Base-by-base conservation (phyloP, 2,329 filamentous ascomycete genomes). In the Chaetomium globosum region DNA sequence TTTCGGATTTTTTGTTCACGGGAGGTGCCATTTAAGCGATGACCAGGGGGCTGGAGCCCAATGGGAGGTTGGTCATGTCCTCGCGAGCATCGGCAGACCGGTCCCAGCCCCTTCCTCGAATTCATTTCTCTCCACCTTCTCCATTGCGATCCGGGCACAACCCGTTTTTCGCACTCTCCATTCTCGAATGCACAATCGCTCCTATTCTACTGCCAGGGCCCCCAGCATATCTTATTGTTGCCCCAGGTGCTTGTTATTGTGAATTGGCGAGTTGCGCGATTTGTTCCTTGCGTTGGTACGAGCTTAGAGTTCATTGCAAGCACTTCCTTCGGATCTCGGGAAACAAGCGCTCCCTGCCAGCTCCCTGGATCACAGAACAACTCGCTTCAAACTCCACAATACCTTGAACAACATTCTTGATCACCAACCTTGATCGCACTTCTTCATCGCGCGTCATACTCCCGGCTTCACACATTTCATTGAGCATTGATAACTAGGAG, bases 41-140 rank as follows among this genome's bases (percentile, higher is more conserved):
- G 58, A 60, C 65, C 61, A 66, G 59, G 64, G 59, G 63, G 60
- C 46, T 46, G 52, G 46, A 43, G 63, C 55, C 64, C 65, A 70
- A 61, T 65, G 60, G 65, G 69, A 66, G 69, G 69, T 52, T 69
- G 69, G 68, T 36, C 54, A 57, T 65, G 64, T 49, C 33, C 56
- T 55, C n/a, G 60, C 58, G 65, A 70, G 54, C 59, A 31, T 56
- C 36, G 48, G 61, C 61, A 63, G 68, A 70, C 64, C 59, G 63
- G 54, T 49, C 70, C 70, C 67, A 71, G 67, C 70, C 70, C 67
- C 70, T 69, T 68, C 68, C 59, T 62, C 61, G 64, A 65, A 49
- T 66, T 48, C 55, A 55, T 67, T 64, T 66, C 61, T 65, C 65
- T 63, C 60, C 65, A 65, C 65, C 63, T 67, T 52, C 63, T 49